Conservation (phyloP, 1,284 basidiomycete genomes). For the Puccinia novopanici region DNA sequence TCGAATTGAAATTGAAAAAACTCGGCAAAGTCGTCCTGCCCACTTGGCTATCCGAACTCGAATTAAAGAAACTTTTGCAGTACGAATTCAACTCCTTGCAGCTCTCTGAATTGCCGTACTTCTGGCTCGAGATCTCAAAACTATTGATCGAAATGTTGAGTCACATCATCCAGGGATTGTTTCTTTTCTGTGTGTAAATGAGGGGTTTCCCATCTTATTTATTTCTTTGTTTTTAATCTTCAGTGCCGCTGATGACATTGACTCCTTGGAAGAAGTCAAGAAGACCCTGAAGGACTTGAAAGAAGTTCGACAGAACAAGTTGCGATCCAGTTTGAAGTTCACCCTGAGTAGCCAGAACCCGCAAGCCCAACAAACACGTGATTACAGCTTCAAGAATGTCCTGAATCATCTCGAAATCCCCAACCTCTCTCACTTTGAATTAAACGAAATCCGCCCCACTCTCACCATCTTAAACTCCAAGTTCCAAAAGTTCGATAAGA, state of each 20-base stretch:
- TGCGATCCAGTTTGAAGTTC: conserved; percentile 21
- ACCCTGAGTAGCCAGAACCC: conserved; percentile 11
- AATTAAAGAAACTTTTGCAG: conserved; percentile 5
- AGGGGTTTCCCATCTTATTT: not conserved
- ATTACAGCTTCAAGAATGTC: conserved; percentile 20
- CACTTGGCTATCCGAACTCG: not conserved
- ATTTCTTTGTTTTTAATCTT: not conserved
- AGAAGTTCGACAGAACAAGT: conserved; percentile 18
- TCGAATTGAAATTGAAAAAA: conserved; percentile 22
- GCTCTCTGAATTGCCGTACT: conserved; percentile 23
- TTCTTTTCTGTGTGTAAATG: not conserved
- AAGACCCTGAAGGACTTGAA: conserved; percentile 30
- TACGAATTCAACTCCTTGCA: conserved; percentile 2
- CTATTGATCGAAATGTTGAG: conserved; percentile 32
- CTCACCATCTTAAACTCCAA: conserved; percentile 24
- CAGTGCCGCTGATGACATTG: conserved; percentile 34
- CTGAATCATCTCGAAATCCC: conserved; percentile 29
- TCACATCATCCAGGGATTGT: not conserved
- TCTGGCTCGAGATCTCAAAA: conserved; percentile 31
- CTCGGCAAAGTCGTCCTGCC: conserved; percentile 17
- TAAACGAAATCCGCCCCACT: conserved; percentile 26
- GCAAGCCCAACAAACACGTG: conserved; percentile 1
- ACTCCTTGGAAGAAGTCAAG: conserved; percentile 15
- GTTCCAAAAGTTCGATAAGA: conserved; percentile 14
- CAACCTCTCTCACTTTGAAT: conserved; percentile 21